A percentile compares a stretch with the other conserved stretches of the same genome.
These are phyloP conservation scores for Letharia lupina DNA, from an alignment of 495 filamentous ascomycete species.

Conservation along the genomic window DNA sequence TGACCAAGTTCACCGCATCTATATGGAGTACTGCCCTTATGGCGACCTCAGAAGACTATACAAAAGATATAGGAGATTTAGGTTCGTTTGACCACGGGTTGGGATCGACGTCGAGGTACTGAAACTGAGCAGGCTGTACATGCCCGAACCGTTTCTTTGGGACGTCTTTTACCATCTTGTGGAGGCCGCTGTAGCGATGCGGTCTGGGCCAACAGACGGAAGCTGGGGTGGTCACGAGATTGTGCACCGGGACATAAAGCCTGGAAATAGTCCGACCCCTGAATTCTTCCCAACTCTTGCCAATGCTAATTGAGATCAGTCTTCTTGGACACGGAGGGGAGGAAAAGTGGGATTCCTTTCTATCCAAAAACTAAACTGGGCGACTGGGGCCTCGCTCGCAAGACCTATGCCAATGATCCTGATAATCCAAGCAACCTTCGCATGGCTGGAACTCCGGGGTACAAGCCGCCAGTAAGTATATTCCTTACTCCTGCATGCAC, in stretches of 20 bases:
- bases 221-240: slow-evolving; percentile 4
- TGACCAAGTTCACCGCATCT: slow-evolving; percentile 17
- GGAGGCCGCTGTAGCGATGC: slow-evolving; percentile 11
- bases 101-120: background rate
- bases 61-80: slow-evolving; percentile 9
- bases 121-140: slow-evolving; percentile 10
- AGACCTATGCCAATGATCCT: slow-evolving; percentile 5
- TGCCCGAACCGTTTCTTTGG: slow-evolving; percentile 19
- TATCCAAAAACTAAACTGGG: slow-evolving; percentile 15
- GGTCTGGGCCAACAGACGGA: slow-evolving; percentile 3
- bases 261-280: slow-evolving; percentile 17
- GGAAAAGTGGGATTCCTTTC: slow-evolving; percentile 8
- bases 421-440: slow-evolving; percentile 1
- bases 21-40: slow-evolving; percentile 18
- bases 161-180: slow-evolving; percentile 18
- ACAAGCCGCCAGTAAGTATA: slow-evolving; percentile 14
- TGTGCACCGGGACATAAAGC: slow-evolving; percentile 21
- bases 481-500: background rate
- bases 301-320: slow-evolving; percentile 4
- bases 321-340: slow-evolving; percentile 4
- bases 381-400: slow-evolving; percentile 11
- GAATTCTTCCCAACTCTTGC: background rate
- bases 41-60: slow-evolving; percentile 16
- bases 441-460: slow-evolving; percentile 9
- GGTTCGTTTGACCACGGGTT: background rate